Conservation (phyloP, 2,329 filamentous ascomycete genomes). For the Xylogone sp. region DNA sequence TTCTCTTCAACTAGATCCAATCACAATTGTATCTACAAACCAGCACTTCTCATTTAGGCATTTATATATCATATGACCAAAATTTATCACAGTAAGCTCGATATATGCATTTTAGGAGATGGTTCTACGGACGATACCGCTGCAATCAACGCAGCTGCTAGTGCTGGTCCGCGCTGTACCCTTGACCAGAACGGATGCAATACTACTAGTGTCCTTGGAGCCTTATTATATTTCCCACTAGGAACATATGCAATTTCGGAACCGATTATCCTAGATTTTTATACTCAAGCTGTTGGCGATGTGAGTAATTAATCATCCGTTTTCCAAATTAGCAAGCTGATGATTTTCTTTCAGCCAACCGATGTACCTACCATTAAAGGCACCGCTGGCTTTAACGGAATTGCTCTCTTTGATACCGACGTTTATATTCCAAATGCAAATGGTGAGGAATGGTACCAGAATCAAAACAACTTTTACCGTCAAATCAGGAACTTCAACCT, state of each 20-base stretch:
- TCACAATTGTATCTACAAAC: no score
- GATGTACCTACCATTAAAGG: constrained; percentile 76
- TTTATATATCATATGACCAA: no score
- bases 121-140: constrained; percentile 71
- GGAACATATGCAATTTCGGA: constrained; percentile 79
- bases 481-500: constrained; percentile 58
- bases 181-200: no score
- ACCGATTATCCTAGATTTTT: constrained; percentile 76
- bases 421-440: constrained; percentile 2
- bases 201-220: constrained; percentile 55
- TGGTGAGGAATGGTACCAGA: background rate
- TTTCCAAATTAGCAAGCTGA: no score
- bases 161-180: constrained; percentile 15
- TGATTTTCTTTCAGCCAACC: no score
- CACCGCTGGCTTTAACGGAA: constrained; percentile 64
- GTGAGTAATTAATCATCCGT: no score
- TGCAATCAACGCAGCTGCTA: constrained; percentile 66
- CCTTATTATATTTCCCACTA: constrained; percentile 82
- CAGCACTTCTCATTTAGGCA: no score
- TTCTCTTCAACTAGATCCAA: no score
- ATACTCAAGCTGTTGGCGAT: constrained; percentile 5
- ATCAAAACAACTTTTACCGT: constrained; percentile 5
- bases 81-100: no score
- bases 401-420: constrained; percentile 76
- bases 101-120: constrained; percentile 35